A percentile compares a stretch with the other conserved stretches of the same genome.
Conservation (phyloP, 2,329 filamentous ascomycete genomes). For the Cladosporium sp. region DNA sequence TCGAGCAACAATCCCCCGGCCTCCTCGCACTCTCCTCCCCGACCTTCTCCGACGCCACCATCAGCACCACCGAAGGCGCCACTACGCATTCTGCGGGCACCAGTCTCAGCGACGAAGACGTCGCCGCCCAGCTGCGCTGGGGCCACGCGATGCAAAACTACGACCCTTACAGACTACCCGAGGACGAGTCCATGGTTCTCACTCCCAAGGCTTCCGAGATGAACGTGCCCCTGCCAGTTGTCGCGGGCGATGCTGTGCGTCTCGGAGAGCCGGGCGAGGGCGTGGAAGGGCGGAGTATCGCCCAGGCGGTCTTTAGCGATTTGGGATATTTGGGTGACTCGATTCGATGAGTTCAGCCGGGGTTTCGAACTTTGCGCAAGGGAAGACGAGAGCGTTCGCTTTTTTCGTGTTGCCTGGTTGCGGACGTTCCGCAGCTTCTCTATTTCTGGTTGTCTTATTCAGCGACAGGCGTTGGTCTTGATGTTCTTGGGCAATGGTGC, state of each 20-base stretch:
- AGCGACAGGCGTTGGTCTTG: neutral
- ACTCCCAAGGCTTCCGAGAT: neutral
- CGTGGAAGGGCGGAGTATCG: constrained; percentile 13
- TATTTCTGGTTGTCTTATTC: neutral
- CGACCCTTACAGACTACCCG: neutral
- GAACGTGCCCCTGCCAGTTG: neutral
- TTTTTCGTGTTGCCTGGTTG: neutral
- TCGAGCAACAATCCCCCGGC: constrained; percentile 10
- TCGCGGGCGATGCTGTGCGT: neutral
- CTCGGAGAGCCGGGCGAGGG: neutral
- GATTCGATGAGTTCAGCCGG: constrained; percentile 21
- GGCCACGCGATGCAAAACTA: neutral
- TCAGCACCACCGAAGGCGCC: constrained; percentile 25
- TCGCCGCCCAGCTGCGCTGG: constrained; percentile 5
- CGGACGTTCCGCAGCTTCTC: neutral
- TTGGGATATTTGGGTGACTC: constrained; percentile 27
- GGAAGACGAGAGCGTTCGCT: too few species aligned
- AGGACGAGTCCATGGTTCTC: neutral
- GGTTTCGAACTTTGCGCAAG: neutral
- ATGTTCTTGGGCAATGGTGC: neutral
- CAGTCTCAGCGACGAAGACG: neutral
- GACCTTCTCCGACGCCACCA: constrained; percentile 30
- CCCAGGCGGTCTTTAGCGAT: constrained; percentile 28
- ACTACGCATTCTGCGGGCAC: constrained; percentile 21
- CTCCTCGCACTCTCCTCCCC: constrained; percentile 27